A percentile compares a stretch with the other conserved stretches of the same genome.
Evolutionary conservation across 2,329 filamentous ascomycete species (phyloP).

Genomic region (Fragosphaeria purpurea): DNA sequence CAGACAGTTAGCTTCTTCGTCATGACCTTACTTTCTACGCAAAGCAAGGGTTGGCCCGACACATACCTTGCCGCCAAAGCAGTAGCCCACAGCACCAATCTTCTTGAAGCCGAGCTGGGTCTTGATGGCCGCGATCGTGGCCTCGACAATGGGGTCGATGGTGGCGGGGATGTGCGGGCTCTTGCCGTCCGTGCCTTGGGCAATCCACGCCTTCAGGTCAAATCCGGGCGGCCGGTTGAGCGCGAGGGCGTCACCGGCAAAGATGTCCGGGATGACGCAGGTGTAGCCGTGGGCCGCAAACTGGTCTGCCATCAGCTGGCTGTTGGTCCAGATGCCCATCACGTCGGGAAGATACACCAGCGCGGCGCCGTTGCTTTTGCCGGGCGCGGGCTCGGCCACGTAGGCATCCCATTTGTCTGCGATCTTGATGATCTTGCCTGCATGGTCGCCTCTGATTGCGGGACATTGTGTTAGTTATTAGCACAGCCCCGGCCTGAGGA

Average conservation of each 20-base stretch:
- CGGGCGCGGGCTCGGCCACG: constrained; percentile 35
- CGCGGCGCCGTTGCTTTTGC: constrained; percentile 28
- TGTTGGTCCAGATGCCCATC: constrained; percentile 44
- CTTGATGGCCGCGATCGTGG: constrained; percentile 47
- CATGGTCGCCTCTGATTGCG: too few species aligned
- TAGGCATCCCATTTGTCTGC: constrained; percentile 37
- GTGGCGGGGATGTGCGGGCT: constrained; percentile 12
- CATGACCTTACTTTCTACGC: too few species aligned
- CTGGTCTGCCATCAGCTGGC: constrained; percentile 61
- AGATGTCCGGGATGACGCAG: constrained; percentile 58
- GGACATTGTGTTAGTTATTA: too few species aligned
- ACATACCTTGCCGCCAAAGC: constrained; percentile 60
- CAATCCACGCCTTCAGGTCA: constrained; percentile 33
- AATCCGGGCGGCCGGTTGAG: constrained; percentile 35
- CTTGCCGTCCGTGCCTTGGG: constrained; percentile 35
- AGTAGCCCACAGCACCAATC: constrained; percentile 60
- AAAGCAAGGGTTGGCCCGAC: background rate
- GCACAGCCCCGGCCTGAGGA: background rate
- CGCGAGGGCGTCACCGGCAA: constrained; percentile 53
- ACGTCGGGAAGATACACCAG: constrained; percentile 37
- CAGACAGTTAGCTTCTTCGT: constrained; percentile 37
- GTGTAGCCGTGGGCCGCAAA: constrained; percentile 65
- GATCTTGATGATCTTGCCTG: constrained; percentile 27
- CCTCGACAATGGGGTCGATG: constrained; percentile 37
- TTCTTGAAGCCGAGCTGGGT: constrained; percentile 45